Evolutionary conservation across 2,329 filamentous ascomycete species (phyloP).

Genomic region (Exutisphaerella laricina): DNA sequence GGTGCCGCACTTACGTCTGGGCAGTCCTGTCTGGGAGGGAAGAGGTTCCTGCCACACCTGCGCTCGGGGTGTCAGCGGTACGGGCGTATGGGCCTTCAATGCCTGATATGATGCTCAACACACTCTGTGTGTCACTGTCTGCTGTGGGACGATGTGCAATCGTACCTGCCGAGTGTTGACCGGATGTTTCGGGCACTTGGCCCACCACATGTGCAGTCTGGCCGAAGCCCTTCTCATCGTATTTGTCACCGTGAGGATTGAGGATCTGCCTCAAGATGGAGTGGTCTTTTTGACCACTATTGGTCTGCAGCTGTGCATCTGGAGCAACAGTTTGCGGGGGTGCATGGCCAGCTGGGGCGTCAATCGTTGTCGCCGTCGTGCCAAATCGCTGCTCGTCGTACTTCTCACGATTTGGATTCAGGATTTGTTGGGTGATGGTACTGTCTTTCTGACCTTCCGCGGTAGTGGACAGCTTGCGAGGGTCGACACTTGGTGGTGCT

Average conservation of each 20-base stretch:
- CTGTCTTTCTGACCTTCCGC: constrained; percentile 12
- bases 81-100: constrained; percentile 7
- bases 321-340: constrained; percentile 6
- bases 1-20: constrained; percentile 1
- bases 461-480: constrained; percentile 9
- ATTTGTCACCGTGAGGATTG: constrained; percentile 25
- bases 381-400: constrained; percentile 20
- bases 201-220: constrained; percentile 15
- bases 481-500: background rate
- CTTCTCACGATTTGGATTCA: constrained; percentile 17
- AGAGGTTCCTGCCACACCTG: background rate
- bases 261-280: constrained; percentile 18
- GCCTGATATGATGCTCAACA: no score
- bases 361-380: constrained; percentile 12
- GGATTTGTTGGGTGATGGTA: constrained; percentile 18
- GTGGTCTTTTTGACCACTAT: constrained; percentile 15
- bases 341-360: constrained; percentile 3
- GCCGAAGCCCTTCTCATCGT: constrained; percentile 21
- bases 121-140: no score
- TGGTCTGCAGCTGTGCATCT: constrained; percentile 11
- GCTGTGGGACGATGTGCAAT: background rate
- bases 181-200: background rate
- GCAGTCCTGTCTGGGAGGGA: background rate
- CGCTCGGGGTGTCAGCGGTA: background rate
- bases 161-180: background rate